Base-by-base conservation (phyloP, 768 basidiomycete genomes). In the Amanita inopinata region DNA sequence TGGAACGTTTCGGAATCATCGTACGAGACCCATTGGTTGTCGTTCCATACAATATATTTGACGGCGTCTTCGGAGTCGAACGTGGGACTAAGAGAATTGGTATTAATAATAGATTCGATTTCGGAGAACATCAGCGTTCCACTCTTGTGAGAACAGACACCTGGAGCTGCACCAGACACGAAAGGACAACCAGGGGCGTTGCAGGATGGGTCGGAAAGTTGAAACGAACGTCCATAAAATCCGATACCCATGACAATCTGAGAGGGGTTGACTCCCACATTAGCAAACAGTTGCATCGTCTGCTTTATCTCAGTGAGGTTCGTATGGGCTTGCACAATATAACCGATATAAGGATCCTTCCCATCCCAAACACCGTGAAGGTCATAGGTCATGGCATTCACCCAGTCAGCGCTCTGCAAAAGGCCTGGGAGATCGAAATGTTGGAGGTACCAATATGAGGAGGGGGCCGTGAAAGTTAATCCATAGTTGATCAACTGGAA, bases 401-500 rank as follows among this genome's bases (percentile, higher is more conserved):
- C 34, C 57, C 57, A 58, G 23, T 58, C 57, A n/a, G 50, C 50
- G 2, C 27, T 38, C 19, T 53, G 34, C 11, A 53, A 14, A 20
- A 59, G 28, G 2, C 36, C 50, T 3, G 49, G 50, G 28, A 59
- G 47, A 38, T 60, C 59, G 17, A 58, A 60, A 28, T 60, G 49
- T 40, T 60, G 59, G 4, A 60, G 43, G 45, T 60, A 60, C 59
- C 59, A 60, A 38, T 42, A 58, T 2, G 49, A 51, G 1, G 57
- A 54, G 0, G 57, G 57, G 1, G 53, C 52, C 8, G 57, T 59
- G 34, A 59, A 52, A 4, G 53, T 55, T 8, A 59, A 27, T 2
- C 56, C 57, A 38, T 56, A 56, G 32, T 40, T 42, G 19, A 40
- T 43, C 15, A 50, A 46, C 4, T 30, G 34, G 37, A 58, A 55